Evolutionary conservation across 768 basidiomycete species (phyloP).

Genomic region (Collybiopsis luxurians): DNA sequence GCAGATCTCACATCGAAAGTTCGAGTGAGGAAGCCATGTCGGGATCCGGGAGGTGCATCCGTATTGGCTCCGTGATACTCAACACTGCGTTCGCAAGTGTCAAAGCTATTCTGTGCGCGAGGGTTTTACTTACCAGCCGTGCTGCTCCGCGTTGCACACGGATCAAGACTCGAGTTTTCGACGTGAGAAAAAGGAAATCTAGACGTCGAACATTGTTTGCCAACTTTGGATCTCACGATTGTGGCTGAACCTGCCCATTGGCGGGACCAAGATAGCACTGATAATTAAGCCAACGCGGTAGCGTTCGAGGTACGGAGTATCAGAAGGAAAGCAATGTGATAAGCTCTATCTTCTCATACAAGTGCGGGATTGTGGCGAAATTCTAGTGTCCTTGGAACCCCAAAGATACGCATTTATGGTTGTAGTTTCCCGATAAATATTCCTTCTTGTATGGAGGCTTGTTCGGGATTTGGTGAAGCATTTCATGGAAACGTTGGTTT

Average conservation of each 20-base stretch:
- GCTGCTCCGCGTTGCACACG: slow-evolving; percentile 29
- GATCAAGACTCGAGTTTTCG: slow-evolving; percentile 32
- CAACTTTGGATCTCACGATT: slow-evolving; percentile 38
- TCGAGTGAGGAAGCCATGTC: no score
- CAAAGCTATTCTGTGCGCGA: neutral
- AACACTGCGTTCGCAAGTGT: no score
- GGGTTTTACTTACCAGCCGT: slow-evolving; percentile 3
- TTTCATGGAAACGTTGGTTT: slow-evolving; percentile 22
- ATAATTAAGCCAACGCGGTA: slow-evolving; percentile 46
- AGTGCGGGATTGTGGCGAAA: slow-evolving; percentile 29
- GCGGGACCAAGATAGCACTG: slow-evolving; percentile 40
- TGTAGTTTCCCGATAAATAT: neutral
- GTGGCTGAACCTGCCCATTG: slow-evolving; percentile 25
- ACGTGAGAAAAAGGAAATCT: slow-evolving; percentile 40
- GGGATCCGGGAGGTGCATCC: no score
- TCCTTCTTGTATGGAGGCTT: slow-evolving; percentile 8
- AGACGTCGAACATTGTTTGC: slow-evolving; percentile 37
- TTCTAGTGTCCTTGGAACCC: neutral
- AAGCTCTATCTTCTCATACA: slow-evolving; percentile 38
- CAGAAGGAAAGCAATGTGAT: slow-evolving; percentile 39
- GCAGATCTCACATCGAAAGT: no score
- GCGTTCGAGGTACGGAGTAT: slow-evolving; percentile 38
- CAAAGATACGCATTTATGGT: no score
- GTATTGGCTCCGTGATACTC: no score
- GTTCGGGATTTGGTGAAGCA: slow-evolving; percentile 18